Evolutionary conservation across 129 eudicot genomes (phyloP), one percentile per base, ranked within the genome.

Genomic region (Artemisia tridentata): DNA sequence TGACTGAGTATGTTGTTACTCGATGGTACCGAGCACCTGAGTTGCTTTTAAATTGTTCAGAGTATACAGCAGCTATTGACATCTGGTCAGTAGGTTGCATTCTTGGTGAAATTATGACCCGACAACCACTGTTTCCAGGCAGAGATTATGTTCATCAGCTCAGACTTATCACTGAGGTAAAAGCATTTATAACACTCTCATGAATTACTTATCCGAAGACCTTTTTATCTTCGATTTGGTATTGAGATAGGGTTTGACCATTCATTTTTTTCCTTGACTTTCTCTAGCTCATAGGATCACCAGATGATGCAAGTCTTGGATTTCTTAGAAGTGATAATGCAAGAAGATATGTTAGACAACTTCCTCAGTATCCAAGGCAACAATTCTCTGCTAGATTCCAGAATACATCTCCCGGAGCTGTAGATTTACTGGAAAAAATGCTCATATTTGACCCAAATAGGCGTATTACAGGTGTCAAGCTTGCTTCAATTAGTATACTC

Each of bases 321-420:
- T 89, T 89, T 80, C 78, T 89, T 9, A 76, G 83, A 70, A 89
- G 96, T 55, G 87, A 89, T 67, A 80, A 89, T 60, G 96, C 96
- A 16, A 73, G 90, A 67, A 86, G 77, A 81, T 89, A 84, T 59
- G 86, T 89, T n/a, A 84, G 77, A 65, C 92, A 86, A 69, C 90
- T 86, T 73, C 96, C 96, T 3, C 81, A 63, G 31, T 82, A 68
- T 59, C 96, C 96, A 46, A 84, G 67, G 67, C 90, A 89, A 67
- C 76, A 81, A 46, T 84, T 89, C 69, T 68, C 90, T 7, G 83
- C 83, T 13, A 82, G 90, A 73, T 89, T 89, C 66, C 92, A 88
- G 0, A 86, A 75, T 69, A 80, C 69, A 73, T 84, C 96, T 72
- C 84, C 86, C 0, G 62, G 71, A 54, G 92, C 90, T 38, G 27